Percentiles rank a stretch among this genome's conserved stretches.
phyloP scores from a whole-genome alignment of 1,139 yeast genomes.

The Kluyveromyces sp. region DNA sequence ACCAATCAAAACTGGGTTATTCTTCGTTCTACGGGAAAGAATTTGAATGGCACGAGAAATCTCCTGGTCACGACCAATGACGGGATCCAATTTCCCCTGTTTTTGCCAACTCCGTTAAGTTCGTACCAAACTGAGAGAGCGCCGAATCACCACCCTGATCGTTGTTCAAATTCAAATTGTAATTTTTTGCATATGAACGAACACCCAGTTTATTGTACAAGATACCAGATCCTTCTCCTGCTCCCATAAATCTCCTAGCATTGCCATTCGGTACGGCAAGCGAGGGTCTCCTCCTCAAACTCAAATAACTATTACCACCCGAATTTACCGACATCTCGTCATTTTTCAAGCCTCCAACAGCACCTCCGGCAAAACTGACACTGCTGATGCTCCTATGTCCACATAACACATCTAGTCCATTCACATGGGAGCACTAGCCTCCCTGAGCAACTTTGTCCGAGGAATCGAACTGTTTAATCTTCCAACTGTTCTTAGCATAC shows the following conservation, averaged over 20 bases:
- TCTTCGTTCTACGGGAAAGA: constrained; percentile 83
- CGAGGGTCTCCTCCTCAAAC: too few species aligned
- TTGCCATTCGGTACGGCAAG: too few species aligned
- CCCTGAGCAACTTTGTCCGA: not conserved
- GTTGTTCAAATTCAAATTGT: constrained; percentile 3
- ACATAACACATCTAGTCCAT: not conserved
- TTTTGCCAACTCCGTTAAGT: constrained; percentile 77
- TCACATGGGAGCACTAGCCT: not conserved
- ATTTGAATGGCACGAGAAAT: constrained; percentile 89
- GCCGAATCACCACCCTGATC: constrained; percentile 45
- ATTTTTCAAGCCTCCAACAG: too few species aligned
- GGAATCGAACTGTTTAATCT: not conserved
- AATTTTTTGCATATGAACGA: constrained; percentile 5
- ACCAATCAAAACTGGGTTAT: constrained; percentile 90
- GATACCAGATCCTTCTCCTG: too few species aligned
- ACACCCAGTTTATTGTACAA: not conserved
- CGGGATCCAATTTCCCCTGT: constrained; percentile 92
- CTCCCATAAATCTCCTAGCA: too few species aligned
- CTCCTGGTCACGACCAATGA: constrained; percentile 94
- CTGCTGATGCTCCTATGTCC: not conserved
- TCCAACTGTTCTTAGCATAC: not conserved
- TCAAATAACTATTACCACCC: too few species aligned
- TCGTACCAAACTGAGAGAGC: constrained; percentile 77
- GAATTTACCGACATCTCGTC: too few species aligned
- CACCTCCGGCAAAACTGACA: too few species aligned